Conservation (phyloP, 2,329 filamentous ascomycete genomes). For the Fusarium pseudoanthophilum region DNA sequence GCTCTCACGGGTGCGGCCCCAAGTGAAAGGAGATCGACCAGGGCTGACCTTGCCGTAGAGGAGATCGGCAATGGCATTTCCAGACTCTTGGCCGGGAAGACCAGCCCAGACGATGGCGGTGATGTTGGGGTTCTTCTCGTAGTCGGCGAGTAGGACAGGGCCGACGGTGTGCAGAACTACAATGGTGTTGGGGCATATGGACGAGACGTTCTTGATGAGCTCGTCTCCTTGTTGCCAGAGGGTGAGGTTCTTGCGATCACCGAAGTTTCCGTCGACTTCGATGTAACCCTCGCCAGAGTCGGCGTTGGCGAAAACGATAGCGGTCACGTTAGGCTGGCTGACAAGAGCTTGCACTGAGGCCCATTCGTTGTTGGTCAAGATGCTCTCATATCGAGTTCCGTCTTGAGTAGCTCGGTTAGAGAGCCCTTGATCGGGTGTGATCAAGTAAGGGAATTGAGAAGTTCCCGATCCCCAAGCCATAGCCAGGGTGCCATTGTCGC, state of each 20-base stretch:
- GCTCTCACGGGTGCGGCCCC: conserved; percentile 73
- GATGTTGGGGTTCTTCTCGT: conserved; percentile 79
- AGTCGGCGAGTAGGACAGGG: conserved; percentile 79
- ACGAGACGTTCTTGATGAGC: conserved; percentile 82
- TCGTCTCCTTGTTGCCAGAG: conserved; percentile 86
- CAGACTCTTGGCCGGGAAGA: conserved; percentile 84
- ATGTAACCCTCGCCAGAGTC: conserved; percentile 90
- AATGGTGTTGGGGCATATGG: conserved; percentile 86
- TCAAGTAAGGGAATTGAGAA: conserved; percentile 78
- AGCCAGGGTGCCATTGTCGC: conserved; percentile 70
- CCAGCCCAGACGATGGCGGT: conserved; percentile 87
- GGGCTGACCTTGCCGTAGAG: conserved; percentile 85
- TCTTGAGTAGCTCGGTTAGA: conserved; percentile 70
- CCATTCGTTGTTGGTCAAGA: conserved; percentile 73
- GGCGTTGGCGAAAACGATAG: conserved; percentile 91
- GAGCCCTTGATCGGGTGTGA: conserved; percentile 78
- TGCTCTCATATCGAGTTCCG: conserved; percentile 69
- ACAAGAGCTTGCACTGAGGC: conserved; percentile 62
- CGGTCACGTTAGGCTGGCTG: conserved; percentile 70
- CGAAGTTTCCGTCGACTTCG: conserved; percentile 80
- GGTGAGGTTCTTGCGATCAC: conserved; percentile 92
- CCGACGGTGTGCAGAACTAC: conserved; percentile 90
- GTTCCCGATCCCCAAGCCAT: conserved; percentile 86
- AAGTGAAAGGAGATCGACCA: conserved; percentile 83
- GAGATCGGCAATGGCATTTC: conserved; percentile 82